Percentiles rank a stretch among this genome's conserved stretches.
These are phyloP conservation scores for Ogataea thermomethanolica DNA, from an alignment of 805 yeast species.

Conservation along the genomic window DNA sequence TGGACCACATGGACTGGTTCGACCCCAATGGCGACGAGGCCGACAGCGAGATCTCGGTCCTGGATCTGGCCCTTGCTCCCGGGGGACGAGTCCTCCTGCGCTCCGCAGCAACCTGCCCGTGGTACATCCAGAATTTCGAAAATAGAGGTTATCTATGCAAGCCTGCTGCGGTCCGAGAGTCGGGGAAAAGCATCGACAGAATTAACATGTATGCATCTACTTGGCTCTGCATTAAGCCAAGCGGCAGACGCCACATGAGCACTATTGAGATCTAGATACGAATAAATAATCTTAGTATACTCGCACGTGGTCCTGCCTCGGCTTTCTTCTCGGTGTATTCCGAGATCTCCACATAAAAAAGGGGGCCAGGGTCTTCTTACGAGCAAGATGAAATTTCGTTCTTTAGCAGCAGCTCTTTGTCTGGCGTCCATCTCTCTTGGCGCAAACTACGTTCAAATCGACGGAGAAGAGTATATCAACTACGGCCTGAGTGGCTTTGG, in stretches of 20 bases:
- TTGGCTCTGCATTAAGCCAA: constrained; percentile 69
- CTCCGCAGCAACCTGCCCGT: constrained; percentile 69
- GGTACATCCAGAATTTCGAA: constrained; percentile 74
- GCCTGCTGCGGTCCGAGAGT: constrained; percentile 63
- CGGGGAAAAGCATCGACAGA: constrained; percentile 69
- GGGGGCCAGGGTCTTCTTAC: neutral
- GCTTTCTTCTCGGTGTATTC: neutral
- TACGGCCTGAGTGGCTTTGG: constrained; percentile 32
- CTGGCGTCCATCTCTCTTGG: constrained; percentile 13
- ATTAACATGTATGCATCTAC: constrained; percentile 88
- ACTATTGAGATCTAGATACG: constrained; percentile 32
- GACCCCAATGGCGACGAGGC: constrained; percentile 64
- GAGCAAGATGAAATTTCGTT: constrained; percentile 1
- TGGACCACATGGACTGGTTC: constrained; percentile 95
- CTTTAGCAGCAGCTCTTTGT: constrained; percentile 6
- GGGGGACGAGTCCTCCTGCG: constrained; percentile 76
- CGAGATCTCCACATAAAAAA: neutral
- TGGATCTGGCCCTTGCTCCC: constrained; percentile 56
- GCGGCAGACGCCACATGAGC: constrained; percentile 45
- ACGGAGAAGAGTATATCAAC: constrained; percentile 23
- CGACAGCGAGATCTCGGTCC: constrained; percentile 58
- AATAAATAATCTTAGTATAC: neutral
- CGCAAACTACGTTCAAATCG: constrained; percentile 20
- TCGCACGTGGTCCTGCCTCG: constrained; percentile 7
- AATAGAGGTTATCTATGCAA: constrained; percentile 61